These are phyloP conservation scores for Gelatoporia subvermispora DNA, from an alignment of 768 basidiomycete genomes.

Conservation along the genomic window DNA sequence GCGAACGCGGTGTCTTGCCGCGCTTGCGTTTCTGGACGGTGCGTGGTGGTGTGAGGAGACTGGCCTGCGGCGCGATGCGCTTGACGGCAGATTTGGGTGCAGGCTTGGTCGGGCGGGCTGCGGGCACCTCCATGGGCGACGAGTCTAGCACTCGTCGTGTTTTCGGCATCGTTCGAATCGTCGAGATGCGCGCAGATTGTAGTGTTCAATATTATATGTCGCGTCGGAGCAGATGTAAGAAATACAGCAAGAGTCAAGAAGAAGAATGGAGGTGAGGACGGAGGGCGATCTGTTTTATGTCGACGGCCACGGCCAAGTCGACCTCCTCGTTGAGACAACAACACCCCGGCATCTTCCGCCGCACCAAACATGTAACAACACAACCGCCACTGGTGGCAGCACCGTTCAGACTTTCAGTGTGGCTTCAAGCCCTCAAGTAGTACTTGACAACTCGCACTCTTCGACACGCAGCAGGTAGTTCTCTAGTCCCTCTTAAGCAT, in stretches of 20 bases:
- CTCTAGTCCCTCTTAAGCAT: too few relatives aligned
- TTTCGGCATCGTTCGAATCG: neutral
- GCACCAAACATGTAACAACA: slow-evolving; percentile 12
- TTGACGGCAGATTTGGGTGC: neutral
- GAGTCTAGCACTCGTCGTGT: neutral
- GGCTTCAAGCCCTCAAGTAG: too few relatives aligned
- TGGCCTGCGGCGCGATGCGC: neutral
- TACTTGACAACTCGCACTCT: too few relatives aligned
- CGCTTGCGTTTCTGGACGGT: slow-evolving; percentile 19
- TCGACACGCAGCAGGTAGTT: too few relatives aligned
- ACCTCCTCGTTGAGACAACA: slow-evolving; percentile 4
- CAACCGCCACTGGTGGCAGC: too few relatives aligned
- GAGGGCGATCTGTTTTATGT: neutral
- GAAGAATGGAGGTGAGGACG: neutral
- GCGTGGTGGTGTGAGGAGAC: slow-evolving; percentile 13
- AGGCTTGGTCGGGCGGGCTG: neutral
- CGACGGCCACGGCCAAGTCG: neutral
- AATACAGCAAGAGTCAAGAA: slow-evolving; percentile 2
- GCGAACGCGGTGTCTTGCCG: slow-evolving; percentile 23
- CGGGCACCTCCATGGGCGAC: neutral
- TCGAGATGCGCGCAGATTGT: neutral
- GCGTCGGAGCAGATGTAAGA: neutral
- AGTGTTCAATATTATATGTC: slow-evolving; percentile 1
- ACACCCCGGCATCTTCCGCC: slow-evolving; percentile 8
- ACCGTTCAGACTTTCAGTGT: too few relatives aligned